phyloP scores from a whole-genome alignment of 208 protist genomes.

The Leishmania braziliensis region DNA sequence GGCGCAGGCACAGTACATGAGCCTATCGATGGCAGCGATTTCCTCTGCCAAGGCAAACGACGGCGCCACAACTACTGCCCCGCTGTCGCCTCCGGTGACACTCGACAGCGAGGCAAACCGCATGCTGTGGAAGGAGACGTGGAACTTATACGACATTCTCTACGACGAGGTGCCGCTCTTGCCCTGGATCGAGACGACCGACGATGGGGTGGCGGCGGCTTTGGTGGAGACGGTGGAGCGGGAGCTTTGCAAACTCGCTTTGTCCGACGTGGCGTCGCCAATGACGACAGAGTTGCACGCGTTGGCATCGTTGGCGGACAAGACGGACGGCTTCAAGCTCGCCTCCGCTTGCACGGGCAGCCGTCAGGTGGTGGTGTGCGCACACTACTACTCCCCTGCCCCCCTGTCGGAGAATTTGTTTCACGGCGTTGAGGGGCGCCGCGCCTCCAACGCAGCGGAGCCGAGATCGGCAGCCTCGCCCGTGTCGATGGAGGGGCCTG shows the following conservation, averaged over 20 bases:
- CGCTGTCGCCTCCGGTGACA: neutral
- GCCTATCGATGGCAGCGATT: neutral
- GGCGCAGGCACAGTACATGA: slow-evolving; percentile 7
- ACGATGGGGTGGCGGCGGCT: neutral
- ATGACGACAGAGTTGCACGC: slow-evolving; percentile 7
- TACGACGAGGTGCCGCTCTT: slow-evolving; percentile 81
- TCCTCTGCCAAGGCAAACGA: neutral
- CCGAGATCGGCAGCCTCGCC: neutral
- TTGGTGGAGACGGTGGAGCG: slow-evolving; percentile 14
- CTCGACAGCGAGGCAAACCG: slow-evolving; percentile 13
- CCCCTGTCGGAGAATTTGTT: slow-evolving; percentile 16
- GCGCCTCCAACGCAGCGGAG: neutral
- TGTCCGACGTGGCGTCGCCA: neutral
- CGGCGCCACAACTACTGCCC: neutral
- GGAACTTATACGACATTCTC: slow-evolving; percentile 85
- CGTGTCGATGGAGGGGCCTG: neutral
- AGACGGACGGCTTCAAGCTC: slow-evolving; percentile 32
- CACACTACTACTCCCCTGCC: slow-evolving; percentile 60
- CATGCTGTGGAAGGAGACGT: slow-evolving; percentile 83
- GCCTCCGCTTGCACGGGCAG: slow-evolving; percentile 32
- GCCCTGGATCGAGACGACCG: slow-evolving; percentile 26
- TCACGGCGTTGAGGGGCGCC: neutral
- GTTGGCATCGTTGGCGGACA: slow-evolving; percentile 9
- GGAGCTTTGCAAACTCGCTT: slow-evolving; percentile 2
- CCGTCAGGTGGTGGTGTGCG: slow-evolving; percentile 49